Evolutionary conservation across 129 eudicot species (phyloP).

Genomic region (Kitagawia praeruptora): DNA sequence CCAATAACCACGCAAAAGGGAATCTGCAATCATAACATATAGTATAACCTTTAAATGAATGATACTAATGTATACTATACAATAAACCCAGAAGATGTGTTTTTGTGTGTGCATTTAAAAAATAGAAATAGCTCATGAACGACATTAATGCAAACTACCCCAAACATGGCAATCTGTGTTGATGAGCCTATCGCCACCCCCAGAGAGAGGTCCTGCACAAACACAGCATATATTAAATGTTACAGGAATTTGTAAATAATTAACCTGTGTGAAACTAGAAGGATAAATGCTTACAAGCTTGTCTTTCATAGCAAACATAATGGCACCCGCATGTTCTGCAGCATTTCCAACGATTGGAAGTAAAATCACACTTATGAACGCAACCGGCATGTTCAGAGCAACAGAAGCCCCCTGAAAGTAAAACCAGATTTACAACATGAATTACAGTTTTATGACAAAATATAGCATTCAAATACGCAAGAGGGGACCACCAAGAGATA

Average conservation of each 20-base stretch:
- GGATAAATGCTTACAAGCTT: conserved; percentile 54
- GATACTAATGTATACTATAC: not conserved
- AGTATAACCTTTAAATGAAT: not conserved
- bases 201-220: conserved; percentile 67
- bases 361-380: conserved; percentile 75
- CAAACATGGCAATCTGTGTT: conserved; percentile 91
- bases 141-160: conserved; percentile 38
- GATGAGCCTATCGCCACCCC: conserved; percentile 95
- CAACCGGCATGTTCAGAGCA: conserved; percentile 57
- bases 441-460: not conserved
- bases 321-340: conserved; percentile 91
- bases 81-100: not conserved
- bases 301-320: conserved; percentile 80
- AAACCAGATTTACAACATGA: not conserved
- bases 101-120: not conserved
- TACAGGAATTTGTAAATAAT: not conserved
- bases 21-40: conserved; percentile 40
- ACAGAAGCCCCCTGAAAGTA: conserved; percentile 69
- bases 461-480: not conserved
- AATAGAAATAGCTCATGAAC: conserved; percentile 20
- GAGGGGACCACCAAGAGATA: not conserved
- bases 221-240: not conserved
- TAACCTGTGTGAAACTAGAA: not conserved
- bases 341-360: conserved; percentile 94
- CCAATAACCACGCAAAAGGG: conserved; percentile 88